Evolutionary conservation across 176 grass and related monocot species (phyloP), one percentile per base, ranked within the genome.

Genomic region (Oryza meridionalis): DNA sequence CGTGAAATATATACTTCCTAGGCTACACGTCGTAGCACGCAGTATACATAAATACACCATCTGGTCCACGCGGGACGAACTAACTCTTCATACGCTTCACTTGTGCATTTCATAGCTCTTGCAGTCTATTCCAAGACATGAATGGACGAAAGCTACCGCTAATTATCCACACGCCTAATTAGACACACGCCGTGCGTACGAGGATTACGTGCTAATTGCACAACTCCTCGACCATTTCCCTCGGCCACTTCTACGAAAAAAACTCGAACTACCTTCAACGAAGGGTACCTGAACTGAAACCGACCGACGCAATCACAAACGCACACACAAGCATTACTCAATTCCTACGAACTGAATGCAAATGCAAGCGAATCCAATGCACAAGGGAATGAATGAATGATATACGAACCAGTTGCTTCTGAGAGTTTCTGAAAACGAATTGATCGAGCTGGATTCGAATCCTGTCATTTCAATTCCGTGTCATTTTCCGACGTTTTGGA

Each of bases 11-110:
- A 49, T 49, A 49, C 3, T 49, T 3, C 11, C 42, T 15, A 14
- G 13, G 13, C 46, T 49, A 14, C 46, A 49, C 46, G 46, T 49
- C 46, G 46, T 15, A 51, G 49, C 15, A 51, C 49, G 47, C 15
- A 12, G 47, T 51, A 15, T 50, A 4, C 11, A 51, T 17, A 51
- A 5, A 6, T 16, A 16, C 4, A 51, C 14, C 49, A 51, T 17
- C 14, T 51, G 49, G 15, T 51, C 13, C 49, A 51, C 15, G 14
- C 49, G 49, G 12, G 14, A 51, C 49, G 49, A 51, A 51, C 49
- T 51, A 51, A 51, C 49, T 51, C 14, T 16, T 5, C 80, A 81
- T 75, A 31, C 45, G 77, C 5, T 31, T 75, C 84, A 86, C 70
- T 70, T 67, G 84, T 67, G 33, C 31, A 15, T 55, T 43, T 35